These are phyloP conservation scores for Diaporthe ampelina DNA, from an alignment of 2,329 filamentous ascomycete genomes.

Conservation along the genomic window DNA sequence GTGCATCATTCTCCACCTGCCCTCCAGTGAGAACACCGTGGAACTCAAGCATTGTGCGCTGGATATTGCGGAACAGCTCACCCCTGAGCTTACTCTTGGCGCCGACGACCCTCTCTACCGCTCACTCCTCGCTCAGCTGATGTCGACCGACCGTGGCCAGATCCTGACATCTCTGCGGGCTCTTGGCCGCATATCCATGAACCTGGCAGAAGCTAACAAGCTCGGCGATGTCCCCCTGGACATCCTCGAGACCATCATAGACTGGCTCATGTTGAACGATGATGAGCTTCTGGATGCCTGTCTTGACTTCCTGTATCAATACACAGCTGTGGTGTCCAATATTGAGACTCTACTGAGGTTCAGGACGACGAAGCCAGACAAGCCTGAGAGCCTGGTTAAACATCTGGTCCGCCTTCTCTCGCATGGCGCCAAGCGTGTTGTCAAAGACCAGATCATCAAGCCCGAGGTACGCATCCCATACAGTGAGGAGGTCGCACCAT, in stretches of 20 bases:
- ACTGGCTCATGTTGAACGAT: slow-evolving; percentile 86
- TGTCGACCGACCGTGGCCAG: slow-evolving; percentile 82
- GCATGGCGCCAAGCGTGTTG: slow-evolving; percentile 76
- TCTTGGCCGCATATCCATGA: slow-evolving; percentile 89
- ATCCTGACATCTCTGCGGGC: slow-evolving; percentile 86
- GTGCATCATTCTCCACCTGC: slow-evolving; percentile 84
- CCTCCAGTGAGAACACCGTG: slow-evolving; percentile 77
- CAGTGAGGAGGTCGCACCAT: slow-evolving; percentile 73
- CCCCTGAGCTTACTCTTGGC: slow-evolving; percentile 81
- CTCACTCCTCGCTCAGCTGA: slow-evolving; percentile 75
- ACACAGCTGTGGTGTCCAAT: slow-evolving; percentile 87
- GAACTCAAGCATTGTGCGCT: slow-evolving; percentile 93
- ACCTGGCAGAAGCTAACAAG: slow-evolving; percentile 82
- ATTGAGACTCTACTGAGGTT: slow-evolving; percentile 75
- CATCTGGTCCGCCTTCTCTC: slow-evolving; percentile 85
- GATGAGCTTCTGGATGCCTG: slow-evolving; percentile 91
- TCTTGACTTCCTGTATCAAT: slow-evolving; percentile 96
- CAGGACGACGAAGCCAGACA: slow-evolving; percentile 59
- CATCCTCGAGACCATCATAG: slow-evolving; percentile 76
- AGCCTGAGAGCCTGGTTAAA: slow-evolving; percentile 77
- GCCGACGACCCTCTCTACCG: slow-evolving; percentile 84
- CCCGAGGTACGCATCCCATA: slow-evolving; percentile 70
- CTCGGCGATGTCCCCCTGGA: slow-evolving; percentile 77
- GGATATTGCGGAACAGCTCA: slow-evolving; percentile 92
- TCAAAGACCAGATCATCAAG: slow-evolving; percentile 70